phyloP scores from a whole-genome alignment of 163 green algal species.

The Coccomyxa subellipsoidea region DNA sequence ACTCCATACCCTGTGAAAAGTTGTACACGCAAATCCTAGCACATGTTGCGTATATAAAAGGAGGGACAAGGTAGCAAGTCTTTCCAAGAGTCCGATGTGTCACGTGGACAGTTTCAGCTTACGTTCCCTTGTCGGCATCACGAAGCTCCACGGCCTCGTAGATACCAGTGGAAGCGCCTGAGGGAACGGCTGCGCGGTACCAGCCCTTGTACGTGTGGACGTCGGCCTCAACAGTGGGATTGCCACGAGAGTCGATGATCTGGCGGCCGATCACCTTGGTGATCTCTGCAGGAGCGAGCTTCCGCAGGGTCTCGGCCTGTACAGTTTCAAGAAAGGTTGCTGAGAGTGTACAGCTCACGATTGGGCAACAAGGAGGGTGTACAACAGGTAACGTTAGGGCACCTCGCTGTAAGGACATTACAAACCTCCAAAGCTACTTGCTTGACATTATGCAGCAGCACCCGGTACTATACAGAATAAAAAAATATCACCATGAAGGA shows the following conservation, averaged over 20 bases:
- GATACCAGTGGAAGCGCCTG: conserved; percentile 94
- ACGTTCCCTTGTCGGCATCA: conserved; percentile 79
- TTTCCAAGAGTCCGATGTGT: conserved; percentile 33
- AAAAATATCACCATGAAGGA: conserved; percentile 74
- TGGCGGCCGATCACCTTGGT: conserved; percentile 85
- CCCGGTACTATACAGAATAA: neutral
- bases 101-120: neutral
- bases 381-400: neutral
- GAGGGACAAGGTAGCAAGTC: conserved; percentile 16
- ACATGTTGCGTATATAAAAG: neutral
- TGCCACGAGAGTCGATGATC: conserved; percentile 98
- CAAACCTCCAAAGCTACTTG: neutral
- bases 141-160: conserved; percentile 98
- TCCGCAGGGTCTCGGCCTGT: conserved; percentile 77
- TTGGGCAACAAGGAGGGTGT: neutral
- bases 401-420: neutral
- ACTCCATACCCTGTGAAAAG: neutral
- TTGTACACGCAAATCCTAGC: neutral
- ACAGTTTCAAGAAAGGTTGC: neutral
- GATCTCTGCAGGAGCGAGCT: conserved; percentile 75
- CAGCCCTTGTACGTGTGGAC: conserved; percentile 89
- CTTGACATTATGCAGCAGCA: no score
- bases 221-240: conserved; percentile 96
- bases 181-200: conserved; percentile 90
- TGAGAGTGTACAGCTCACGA: neutral